Evolutionary conservation across 768 basidiomycete species (phyloP).

Genomic region (Trametes cinnabarina): DNA sequence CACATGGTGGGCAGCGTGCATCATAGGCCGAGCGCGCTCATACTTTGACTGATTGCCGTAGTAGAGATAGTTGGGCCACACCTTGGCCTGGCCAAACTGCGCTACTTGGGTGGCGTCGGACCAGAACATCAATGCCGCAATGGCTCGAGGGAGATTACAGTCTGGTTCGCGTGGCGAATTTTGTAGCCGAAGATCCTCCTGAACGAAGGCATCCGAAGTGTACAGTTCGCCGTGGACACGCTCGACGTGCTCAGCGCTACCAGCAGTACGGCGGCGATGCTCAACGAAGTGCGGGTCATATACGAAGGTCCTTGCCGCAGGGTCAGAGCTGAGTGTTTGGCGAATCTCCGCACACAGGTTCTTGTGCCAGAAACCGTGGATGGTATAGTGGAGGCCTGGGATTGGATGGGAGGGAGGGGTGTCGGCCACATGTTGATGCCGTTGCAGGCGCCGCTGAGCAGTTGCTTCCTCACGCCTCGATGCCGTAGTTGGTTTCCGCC

Average conservation of each 20-base stretch:
- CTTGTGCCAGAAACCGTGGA: slow-evolving; percentile 31
- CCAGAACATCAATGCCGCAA: slow-evolving; percentile 16
- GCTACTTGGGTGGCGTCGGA: slow-evolving; percentile 32
- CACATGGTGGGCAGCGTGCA: slow-evolving; percentile 36
- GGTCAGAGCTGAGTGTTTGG: neutral
- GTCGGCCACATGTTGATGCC: neutral
- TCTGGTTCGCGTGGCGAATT: slow-evolving; percentile 19
- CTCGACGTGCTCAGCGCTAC: neutral
- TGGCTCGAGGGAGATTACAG: slow-evolving; percentile 18
- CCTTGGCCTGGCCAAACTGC: slow-evolving; percentile 28
- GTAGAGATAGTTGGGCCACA: slow-evolving; percentile 41
- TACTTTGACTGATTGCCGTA: slow-evolving; percentile 46
- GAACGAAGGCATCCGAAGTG: slow-evolving; percentile 13
- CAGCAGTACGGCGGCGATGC: neutral
- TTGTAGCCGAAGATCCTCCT: slow-evolving; percentile 10
- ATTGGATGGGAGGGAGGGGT: slow-evolving; percentile 22
- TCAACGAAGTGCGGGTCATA: slow-evolving; percentile 9
- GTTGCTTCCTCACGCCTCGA: neutral
- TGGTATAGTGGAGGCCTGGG: slow-evolving; percentile 26
- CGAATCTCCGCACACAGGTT: slow-evolving; percentile 12
- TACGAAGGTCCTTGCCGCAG: neutral
- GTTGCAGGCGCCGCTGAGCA: neutral
- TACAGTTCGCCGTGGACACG: slow-evolving; percentile 19
- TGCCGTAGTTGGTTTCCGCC: neutral
- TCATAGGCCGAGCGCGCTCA: slow-evolving; percentile 27